phyloP scores from a whole-genome alignment of 2,329 filamentous ascomycete species.

The Myriosclerotinia scirpicola region DNA sequence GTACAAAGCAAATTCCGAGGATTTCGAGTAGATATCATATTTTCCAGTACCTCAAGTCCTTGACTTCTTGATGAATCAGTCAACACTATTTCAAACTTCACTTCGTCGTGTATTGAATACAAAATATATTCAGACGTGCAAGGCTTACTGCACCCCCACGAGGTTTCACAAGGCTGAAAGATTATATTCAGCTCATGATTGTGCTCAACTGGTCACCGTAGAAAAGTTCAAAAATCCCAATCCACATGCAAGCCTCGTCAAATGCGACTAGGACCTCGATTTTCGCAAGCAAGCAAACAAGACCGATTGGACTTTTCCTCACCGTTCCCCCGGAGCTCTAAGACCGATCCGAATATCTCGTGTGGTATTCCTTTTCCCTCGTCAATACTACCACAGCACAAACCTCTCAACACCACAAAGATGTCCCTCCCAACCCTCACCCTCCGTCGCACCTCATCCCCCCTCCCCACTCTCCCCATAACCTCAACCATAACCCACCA shows the following conservation, averaged over 20 bases:
- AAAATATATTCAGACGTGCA: conserved; percentile 3
- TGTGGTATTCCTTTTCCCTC: conserved; percentile 1
- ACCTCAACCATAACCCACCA: conserved; percentile 27
- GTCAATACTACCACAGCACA: conserved; percentile 1
- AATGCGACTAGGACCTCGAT: conserved; percentile 7
- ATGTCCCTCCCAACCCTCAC: conserved; percentile 30
- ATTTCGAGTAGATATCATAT: background rate
- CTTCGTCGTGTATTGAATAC: background rate
- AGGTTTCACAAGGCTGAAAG: conserved; percentile 17
- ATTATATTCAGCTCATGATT: background rate
- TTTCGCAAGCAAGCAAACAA: background rate
- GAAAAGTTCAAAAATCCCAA: conserved; percentile 21
- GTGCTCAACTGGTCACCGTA: background rate
- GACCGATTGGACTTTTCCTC: conserved; percentile 26
- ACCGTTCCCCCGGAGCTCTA: background rate
- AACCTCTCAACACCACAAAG: conserved; percentile 9
- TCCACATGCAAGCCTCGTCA: conserved; percentile 14
- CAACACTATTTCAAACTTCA: background rate
- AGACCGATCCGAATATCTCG: background rate
- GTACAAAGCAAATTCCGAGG: conserved; percentile 1
- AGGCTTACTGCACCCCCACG: background rate
- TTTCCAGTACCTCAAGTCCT: background rate
- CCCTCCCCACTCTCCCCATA: conserved; percentile 14
- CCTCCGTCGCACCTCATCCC: conserved; percentile 28
- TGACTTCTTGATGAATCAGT: background rate